Evolutionary conservation across 148 eudicot species (phyloP).

Genomic region (Linanthus parryae): DNA sequence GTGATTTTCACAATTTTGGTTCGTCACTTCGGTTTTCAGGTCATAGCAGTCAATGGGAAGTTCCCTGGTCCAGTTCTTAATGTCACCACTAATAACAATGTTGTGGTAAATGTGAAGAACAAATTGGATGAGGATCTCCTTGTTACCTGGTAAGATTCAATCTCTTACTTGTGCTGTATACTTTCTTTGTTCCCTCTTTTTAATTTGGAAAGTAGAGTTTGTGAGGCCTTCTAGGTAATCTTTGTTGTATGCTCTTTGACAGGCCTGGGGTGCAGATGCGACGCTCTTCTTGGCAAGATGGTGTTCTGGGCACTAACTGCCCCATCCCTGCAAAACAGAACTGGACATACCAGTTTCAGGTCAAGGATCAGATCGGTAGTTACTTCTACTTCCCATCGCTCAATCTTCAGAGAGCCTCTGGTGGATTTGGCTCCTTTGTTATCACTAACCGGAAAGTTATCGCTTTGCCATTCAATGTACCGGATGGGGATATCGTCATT

Average conservation of each 20-base stretch:
- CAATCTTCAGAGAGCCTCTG: constrained; percentile 84
- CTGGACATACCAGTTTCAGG: constrained; percentile 94
- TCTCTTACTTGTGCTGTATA: not conserved
- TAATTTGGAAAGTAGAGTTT: not conserved
- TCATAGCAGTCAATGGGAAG: constrained; percentile 85
- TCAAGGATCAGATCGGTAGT: constrained; percentile 97
- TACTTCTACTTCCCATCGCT: constrained; percentile 90
- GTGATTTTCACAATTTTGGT: constrained; percentile 8
- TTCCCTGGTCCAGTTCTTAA: constrained; percentile 89
- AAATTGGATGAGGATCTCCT: constrained; percentile 82
- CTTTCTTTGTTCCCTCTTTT: not conserved
- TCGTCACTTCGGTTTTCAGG: constrained; percentile 42
- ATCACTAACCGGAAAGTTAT: constrained; percentile 56
- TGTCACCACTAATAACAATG: constrained; percentile 84
- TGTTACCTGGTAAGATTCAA: constrained; percentile 61
- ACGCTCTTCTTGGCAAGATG: constrained; percentile 90
- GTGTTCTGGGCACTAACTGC: constrained; percentile 85
- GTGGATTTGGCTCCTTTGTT: constrained; percentile 75
- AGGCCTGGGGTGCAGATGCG: constrained; percentile 88
- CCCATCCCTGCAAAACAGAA: constrained; percentile 99
- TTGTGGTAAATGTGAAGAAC: constrained; percentile 79
- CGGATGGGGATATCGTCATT: constrained; percentile 61
- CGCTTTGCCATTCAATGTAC: constrained; percentile 77
- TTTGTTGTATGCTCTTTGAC: not conserved
- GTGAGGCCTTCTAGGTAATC: not conserved